Conservation (phyloP, 164 flowering plant genomes). For the Macadamia tetraphylla region DNA sequence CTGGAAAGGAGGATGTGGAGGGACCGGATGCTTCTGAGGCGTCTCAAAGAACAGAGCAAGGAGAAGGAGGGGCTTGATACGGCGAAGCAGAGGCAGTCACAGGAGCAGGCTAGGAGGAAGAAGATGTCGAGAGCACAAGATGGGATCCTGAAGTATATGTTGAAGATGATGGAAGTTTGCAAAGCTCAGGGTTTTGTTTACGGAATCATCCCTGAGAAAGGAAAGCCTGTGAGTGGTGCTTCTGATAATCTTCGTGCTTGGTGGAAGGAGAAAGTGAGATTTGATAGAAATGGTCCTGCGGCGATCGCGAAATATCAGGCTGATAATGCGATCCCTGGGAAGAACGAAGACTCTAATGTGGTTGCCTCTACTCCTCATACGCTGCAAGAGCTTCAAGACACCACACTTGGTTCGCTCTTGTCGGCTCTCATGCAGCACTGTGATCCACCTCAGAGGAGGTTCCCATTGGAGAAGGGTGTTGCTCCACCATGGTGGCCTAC, state of each 20-base stretch:
- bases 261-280: slow-evolving; percentile 90
- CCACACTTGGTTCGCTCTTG: slow-evolving; percentile 65
- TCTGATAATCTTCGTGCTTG: slow-evolving; percentile 83
- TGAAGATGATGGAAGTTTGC: slow-evolving; percentile 92
- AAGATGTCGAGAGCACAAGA: slow-evolving; percentile 92
- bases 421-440: slow-evolving; percentile 80
- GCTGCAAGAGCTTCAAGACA: slow-evolving; percentile 65
- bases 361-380: slow-evolving; percentile 38
- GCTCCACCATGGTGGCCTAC: slow-evolving; percentile 83
- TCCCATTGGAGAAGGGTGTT: slow-evolving; percentile 63
- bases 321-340: slow-evolving; percentile 40
- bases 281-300: slow-evolving; percentile 85
- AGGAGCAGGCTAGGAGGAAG: slow-evolving; percentile 79
- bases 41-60: slow-evolving; percentile 46
- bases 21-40: slow-evolving; percentile 36
- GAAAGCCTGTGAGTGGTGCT: slow-evolving; percentile 88
- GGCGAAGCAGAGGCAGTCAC: slow-evolving; percentile 46
- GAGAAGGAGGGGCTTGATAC: slow-evolving; percentile 37
- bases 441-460: slow-evolving; percentile 72
- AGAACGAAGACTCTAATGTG: slow-evolving; percentile 25
- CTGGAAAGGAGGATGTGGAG: slow-evolving; percentile 59
- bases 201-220: slow-evolving; percentile 87
- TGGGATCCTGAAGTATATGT: slow-evolving; percentile 77
- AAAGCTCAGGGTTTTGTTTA: slow-evolving; percentile 90
- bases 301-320: slow-evolving; percentile 67